Evolutionary conservation across 805 yeast species (phyloP).

Genomic region (Candida hispaniensis): DNA sequence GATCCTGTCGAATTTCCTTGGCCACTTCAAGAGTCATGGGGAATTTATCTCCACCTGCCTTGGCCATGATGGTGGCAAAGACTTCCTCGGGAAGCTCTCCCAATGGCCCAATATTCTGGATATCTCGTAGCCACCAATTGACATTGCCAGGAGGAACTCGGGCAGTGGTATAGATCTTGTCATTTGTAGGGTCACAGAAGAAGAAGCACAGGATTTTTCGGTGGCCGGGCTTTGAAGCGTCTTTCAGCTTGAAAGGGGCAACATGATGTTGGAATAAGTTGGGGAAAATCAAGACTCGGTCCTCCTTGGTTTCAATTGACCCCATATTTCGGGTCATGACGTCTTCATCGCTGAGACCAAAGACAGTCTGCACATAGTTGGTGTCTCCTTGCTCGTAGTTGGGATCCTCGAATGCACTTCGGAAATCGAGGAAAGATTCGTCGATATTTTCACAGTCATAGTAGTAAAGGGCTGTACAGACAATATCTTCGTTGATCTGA

Average conservation of each 20-base stretch:
- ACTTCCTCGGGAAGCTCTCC: constrained; percentile 11
- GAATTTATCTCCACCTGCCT: constrained; percentile 6
- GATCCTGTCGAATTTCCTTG: constrained; percentile 25
- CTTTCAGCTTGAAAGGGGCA: constrained; percentile 32
- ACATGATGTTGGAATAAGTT: constrained; percentile 34
- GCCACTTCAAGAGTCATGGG: constrained; percentile 23
- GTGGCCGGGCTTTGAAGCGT: constrained; percentile 31
- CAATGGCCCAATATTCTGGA: constrained; percentile 3
- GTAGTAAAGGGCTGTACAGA: constrained; percentile 35
- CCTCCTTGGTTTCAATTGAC: constrained; percentile 24
- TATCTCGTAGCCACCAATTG: constrained; percentile 28
- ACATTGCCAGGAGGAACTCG: constrained; percentile 34
- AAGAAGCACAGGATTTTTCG: constrained; percentile 35
- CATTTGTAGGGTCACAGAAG: constrained; percentile 32
- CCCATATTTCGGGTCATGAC: constrained; percentile 27
- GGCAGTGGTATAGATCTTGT: constrained; percentile 26
- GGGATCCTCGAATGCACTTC: constrained; percentile 18
- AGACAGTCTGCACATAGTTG: constrained; percentile 24
- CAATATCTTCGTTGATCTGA: constrained; percentile 33
- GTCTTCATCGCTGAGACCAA: constrained; percentile 29
- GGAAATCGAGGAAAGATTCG: constrained; percentile 30
- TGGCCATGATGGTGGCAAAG: constrained; percentile 10
- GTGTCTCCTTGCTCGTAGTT: constrained; percentile 33
- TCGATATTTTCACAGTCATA: constrained; percentile 34
- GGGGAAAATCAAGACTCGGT: constrained; percentile 32